Conservation (phyloP, 179 eudicot genomes). For the Silene noctiflora region DNA sequence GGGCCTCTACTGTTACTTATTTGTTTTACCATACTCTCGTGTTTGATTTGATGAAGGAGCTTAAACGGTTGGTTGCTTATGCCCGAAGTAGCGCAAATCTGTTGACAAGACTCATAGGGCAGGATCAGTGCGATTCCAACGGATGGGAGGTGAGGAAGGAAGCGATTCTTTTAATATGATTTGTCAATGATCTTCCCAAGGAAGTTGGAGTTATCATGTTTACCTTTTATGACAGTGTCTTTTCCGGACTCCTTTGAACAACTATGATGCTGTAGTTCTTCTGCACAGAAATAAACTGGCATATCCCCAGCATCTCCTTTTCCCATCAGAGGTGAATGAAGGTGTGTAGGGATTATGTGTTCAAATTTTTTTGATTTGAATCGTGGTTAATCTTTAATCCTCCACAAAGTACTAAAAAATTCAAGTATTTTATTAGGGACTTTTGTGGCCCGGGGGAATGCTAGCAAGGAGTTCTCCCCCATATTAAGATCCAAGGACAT, state of each 20-base stretch:
- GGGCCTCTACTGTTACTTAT: not conserved
- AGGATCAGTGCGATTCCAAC: constrained; percentile 44
- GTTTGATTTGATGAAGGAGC: constrained; percentile 50
- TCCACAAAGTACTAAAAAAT: not conserved
- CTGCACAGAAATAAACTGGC: constrained; percentile 78
- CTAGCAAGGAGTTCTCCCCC: constrained; percentile 74
- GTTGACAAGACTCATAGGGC: constrained; percentile 58
- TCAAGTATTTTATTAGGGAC: constrained; percentile 45
- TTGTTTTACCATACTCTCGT: not conserved
- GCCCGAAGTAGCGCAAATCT: constrained; percentile 83
- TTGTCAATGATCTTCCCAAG: constrained; percentile 5
- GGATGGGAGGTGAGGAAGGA: constrained; percentile 78
- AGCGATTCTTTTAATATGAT: not conserved
- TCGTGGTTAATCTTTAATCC: not conserved
- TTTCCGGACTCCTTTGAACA: constrained; percentile 91
- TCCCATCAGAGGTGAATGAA: constrained; percentile 76
- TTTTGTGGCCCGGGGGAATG: constrained; percentile 57
- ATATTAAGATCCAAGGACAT: constrained; percentile 41
- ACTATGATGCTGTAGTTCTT: constrained; percentile 83
- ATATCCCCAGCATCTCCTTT: constrained; percentile 73
- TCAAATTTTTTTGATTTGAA: not conserved
- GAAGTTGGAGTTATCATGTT: constrained; percentile 5
- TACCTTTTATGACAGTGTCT: constrained; percentile 52
- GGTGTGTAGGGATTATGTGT: constrained; percentile 35
- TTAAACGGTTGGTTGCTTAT: constrained; percentile 74